Evolutionary conservation across 2,329 filamentous ascomycete species (phyloP), one percentile per base, ranked within the genome.

Genomic region (Colletotrichum sublineola): DNA sequence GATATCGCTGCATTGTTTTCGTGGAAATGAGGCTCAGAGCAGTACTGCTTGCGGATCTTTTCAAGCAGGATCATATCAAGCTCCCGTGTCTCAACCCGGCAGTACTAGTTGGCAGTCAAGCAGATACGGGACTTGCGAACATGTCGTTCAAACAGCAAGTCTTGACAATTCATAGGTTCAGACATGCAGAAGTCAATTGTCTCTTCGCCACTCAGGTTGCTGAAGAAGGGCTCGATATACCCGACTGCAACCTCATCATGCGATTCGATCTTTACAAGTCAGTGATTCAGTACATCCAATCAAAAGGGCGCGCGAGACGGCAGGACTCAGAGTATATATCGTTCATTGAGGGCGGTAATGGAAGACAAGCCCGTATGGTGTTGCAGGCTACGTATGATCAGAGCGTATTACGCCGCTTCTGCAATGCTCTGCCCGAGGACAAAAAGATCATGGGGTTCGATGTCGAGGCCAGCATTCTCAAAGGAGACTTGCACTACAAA

Each of bases 211-310:
- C 91, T 0, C 90, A 90, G 0, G 88, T 93, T 2, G 90, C 88
- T 0, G 91, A 93, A 76, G 91, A 93, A 78, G 91, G 91, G 0
- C 86, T 93, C 15, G 91, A 93, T 75, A 88, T 93, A 60, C 90
- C 91, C 0, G 89, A 91, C 67, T 93, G 91, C 79, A 92, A 92
- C 74, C 79, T 92, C 1, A 84, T 93, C 40, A 85, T 93, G 71
- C 83, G 95, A 2, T 99, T 98, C 77, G 94, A 98, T 78, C 87
- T 97, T 2, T 97, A 95, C 81, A 87, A 88, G 14, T 98, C 96
- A 0, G 91, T 97, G 81, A 98, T 98, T 64, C 94, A 97, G 78
- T 98, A 98, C 79, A 91, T 98, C 29, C 96, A 99, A 80, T 98
- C 95, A 18, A 90, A 94, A 74, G 96, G 96, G 0, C 90, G 96